Base-by-base conservation (phyloP, 306 rosid genomes). In the Quercus wislizeni region DNA sequence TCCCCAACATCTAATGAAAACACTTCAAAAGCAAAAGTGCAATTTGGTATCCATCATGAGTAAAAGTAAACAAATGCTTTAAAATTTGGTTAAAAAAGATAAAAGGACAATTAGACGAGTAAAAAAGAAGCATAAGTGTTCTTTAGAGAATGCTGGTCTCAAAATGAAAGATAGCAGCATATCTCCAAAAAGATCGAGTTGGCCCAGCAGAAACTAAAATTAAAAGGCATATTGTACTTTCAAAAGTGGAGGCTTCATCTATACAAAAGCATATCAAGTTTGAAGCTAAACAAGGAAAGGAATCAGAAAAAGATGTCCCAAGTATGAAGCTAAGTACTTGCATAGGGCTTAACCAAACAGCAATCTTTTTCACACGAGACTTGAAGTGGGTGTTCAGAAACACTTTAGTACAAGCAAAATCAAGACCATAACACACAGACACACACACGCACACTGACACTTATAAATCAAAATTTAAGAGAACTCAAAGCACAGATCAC, bases 161-260 rank as follows among this genome's bases (percentile, higher is more conserved):
- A 64, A 85, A 73, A 85, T 2, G 69, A 77, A 75, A 71, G 74
- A 75, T 46, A 73, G 83, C 54, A 73, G 59, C 30, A 59, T 63
- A 75, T 78, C 38, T 78, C 55, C 80, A 73, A 80, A 83, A 61
- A 73, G 82, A 74, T 55, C 74, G 70, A 69, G 62, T 77, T 81
- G 83, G 77, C 69, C 59, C 43, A 77, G 63, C 73, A 80, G 79
- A 82, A 63, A 59, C 30, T 67, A 58, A 76, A 79, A 80, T 41
- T 10, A 75, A 79, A 85, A 80, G 86, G 71, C 31, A 62, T 62
- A 18, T 71, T 27, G 78, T 81, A 81, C 83, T 46, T 79, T 52
- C 13, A 71, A 92, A 85, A 83, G 90, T 75, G 85, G 85, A 88
- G 74, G 31, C 97, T 91, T 91, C 87, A 51, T 27, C 85, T 84